phyloP scores from a whole-genome alignment of 495 filamentous ascomycete genomes.

The Evernia prunastri region DNA sequence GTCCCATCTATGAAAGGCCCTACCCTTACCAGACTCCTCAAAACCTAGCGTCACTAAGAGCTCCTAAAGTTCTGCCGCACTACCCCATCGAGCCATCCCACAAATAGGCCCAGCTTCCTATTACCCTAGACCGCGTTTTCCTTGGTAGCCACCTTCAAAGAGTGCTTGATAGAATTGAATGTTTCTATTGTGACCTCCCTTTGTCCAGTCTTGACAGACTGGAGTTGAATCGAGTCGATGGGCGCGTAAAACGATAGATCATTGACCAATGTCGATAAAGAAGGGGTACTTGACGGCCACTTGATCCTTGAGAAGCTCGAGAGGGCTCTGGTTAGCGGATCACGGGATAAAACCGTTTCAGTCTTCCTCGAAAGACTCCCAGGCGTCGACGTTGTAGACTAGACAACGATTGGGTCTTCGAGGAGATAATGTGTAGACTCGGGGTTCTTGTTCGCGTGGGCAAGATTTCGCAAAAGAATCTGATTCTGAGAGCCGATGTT shows the following conservation, averaged over 20 bases:
- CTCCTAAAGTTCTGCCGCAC: not conserved
- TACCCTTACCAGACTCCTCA: not conserved
- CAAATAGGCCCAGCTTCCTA: not conserved
- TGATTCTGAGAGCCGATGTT: not conserved
- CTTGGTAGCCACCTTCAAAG: too few relatives aligned
- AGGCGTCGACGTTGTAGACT: not conserved
- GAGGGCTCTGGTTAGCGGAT: not conserved
- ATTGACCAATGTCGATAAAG: not conserved
- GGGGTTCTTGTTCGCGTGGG: not conserved
- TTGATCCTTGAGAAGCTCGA: not conserved
- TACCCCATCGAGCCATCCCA: not conserved
- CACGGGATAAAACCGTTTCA: not conserved
- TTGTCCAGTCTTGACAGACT: not conserved
- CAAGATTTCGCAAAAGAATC: not conserved
- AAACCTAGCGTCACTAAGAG: not conserved
- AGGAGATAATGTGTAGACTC: slow-evolving; percentile 1
- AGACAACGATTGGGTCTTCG: not conserved
- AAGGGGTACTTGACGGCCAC: not conserved
- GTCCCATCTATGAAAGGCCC: not conserved
- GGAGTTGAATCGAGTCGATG: not conserved
- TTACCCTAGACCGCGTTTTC: not conserved
- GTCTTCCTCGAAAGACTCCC: not conserved
- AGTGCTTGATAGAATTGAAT: not conserved
- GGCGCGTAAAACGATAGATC: not conserved
- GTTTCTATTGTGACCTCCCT: not conserved